Base-by-base conservation (phyloP, 495 filamentous ascomycete genomes). In the Pseudoneurospora amorphoporcata region DNA sequence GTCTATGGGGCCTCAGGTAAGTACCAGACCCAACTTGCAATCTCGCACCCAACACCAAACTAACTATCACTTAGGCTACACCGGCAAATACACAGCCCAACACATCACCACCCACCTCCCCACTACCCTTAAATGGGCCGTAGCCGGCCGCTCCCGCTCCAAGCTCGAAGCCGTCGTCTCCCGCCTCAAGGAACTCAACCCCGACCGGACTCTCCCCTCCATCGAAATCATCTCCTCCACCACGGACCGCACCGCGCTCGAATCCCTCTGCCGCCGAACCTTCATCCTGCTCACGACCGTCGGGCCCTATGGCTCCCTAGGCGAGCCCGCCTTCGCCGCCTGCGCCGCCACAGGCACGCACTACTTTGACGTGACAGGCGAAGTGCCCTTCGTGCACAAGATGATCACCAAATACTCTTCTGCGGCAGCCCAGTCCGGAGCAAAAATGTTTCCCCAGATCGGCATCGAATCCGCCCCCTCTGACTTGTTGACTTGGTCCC, bases 351-450 rank as follows among this genome's bases (percentile, higher is more conserved):
- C 89, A 73, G 94, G 95, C 32, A 97, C 95, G 14, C 94, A 97
- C 79, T 97, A 97, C 79, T 83, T 98, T 58, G 95, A 98, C 83
- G 88, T 88, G 39, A 97, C 95, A 14, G 94, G 94, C 43, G 95
- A 99, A 79, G 87, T 88, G 8, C 91, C 92, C 8, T 99, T 92
- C 88, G 87, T 94, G 37, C 83, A 86, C 72, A 82, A 88, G 35
- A 95, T 97, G 85, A 88, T 98, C 71, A 85, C 89, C 19, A 92
- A 93, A 75, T 95, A 97, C 77, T 88, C 95, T 72, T 85, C 89
- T 14, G 86, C 82, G 1, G 95, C 95, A 17, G 89, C 94, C 77
- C 79, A 81, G 16, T 94, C 86, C 73, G 91, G 92, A 65, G 92
- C 93, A 37, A 91, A 95, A 80, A 91, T 98, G 72, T 94, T 99